Evolutionary conservation across 441 rosid species (phyloP).

Genomic region (Euphorbia corollata): DNA sequence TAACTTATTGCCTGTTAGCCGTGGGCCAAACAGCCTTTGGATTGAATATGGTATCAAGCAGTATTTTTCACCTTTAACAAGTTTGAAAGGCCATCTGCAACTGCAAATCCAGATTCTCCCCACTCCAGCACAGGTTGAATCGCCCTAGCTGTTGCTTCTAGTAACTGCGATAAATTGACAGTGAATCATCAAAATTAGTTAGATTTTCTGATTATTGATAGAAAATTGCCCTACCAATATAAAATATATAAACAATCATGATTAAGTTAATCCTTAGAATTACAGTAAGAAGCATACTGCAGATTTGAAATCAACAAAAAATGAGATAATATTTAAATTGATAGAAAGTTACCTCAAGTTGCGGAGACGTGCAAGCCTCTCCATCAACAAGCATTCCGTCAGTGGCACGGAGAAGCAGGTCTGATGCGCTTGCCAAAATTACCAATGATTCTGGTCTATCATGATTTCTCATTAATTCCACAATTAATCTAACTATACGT

Average conservation of each 20-base stretch:
- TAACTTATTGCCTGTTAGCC: not conserved
- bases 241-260: not conserved
- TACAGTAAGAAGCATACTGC: not conserved
- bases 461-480: slow-evolving; percentile 91
- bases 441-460: slow-evolving; percentile 79
- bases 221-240: not conserved
- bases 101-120: slow-evolving; percentile 88
- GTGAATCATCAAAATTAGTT: slow-evolving; percentile 1
- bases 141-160: slow-evolving; percentile 97
- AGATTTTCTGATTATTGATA: not conserved
- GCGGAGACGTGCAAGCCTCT: slow-evolving; percentile 97
- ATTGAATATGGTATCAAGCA: not conserved
- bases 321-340: not conserved
- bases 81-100: slow-evolving; percentile 90
- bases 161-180: slow-evolving; percentile 46
- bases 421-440: slow-evolving; percentile 90
- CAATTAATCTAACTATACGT: slow-evolving; percentile 78
- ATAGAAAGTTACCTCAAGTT: slow-evolving; percentile 58
- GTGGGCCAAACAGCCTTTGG: not conserved
- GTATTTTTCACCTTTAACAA: slow-evolving; percentile 63
- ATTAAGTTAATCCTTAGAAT: not conserved
- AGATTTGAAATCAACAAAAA: not conserved
- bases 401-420: slow-evolving; percentile 90
- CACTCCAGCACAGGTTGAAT: slow-evolving; percentile 70
- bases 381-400: slow-evolving; percentile 99